Evolutionary conservation across 148 eudicot genomes (phyloP).

Genomic region (Vaccinium corymbosum): DNA sequence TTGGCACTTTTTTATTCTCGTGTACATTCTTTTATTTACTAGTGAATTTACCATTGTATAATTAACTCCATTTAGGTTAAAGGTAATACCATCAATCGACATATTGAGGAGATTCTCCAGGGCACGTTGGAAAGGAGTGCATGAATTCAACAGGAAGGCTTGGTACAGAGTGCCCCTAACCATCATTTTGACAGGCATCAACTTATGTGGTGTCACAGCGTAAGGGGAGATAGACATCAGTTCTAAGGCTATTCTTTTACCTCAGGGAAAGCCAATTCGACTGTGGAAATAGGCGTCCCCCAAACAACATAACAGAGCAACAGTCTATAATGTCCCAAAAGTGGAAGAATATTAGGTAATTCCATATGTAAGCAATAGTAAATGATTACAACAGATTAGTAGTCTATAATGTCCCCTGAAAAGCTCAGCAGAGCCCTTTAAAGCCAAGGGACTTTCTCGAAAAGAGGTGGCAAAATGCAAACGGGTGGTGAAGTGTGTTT

Average conservation of each 20-base stretch:
- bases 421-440: too few species aligned
- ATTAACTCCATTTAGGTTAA: conserved; percentile 36
- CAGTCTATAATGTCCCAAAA: too few species aligned
- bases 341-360: too few species aligned
- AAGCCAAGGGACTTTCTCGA: too few species aligned
- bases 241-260: background rate
- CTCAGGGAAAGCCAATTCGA: background rate
- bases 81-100: conserved; percentile 48
- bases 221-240: background rate
- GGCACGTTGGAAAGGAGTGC: conserved; percentile 11
- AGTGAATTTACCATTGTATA: background rate
- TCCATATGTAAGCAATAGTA: too few species aligned
- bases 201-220: background rate
- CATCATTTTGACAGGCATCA: background rate
- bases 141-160: conserved; percentile 8
- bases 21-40: background rate
- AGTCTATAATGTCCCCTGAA: too few species aligned
- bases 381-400: too few species aligned
- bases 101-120: conserved; percentile 34
- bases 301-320: background rate
- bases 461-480: too few species aligned
- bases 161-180: background rate
- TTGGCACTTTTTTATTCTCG: background rate
- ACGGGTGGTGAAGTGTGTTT: too few species aligned
- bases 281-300: background rate